These are phyloP conservation scores for Venturia nashicola DNA, from an alignment of 2,329 filamentous ascomycete genomes.

Conservation along the genomic window DNA sequence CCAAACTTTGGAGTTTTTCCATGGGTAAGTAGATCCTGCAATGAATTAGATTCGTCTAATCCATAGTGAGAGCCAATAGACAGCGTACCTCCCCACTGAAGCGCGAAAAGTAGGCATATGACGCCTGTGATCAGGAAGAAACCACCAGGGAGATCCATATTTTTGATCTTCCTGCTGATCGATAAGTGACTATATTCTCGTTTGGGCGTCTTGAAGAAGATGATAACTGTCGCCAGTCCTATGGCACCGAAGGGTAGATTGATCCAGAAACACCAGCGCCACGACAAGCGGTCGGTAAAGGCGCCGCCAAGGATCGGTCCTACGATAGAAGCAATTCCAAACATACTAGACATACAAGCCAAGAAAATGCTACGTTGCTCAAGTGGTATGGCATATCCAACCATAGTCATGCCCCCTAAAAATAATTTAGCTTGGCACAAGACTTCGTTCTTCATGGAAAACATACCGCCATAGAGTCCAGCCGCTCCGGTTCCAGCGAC, in stretches of 20 bases:
- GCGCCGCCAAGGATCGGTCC: conserved; percentile 32
- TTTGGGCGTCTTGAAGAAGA: conserved; percentile 27
- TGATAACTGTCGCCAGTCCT: conserved; percentile 23
- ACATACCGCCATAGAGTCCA: conserved; percentile 22
- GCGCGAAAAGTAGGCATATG: conserved; percentile 29
- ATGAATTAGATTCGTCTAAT: neutral
- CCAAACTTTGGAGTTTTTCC: conserved; percentile 16
- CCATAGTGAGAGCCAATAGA: neutral
- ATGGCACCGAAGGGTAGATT: conserved; percentile 33
- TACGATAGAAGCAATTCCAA: conserved; percentile 25
- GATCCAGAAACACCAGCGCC: conserved; percentile 26
- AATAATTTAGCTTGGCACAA: conserved; percentile 13
- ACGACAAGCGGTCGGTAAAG: conserved; percentile 25
- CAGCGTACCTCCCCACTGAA: conserved; percentile 31
- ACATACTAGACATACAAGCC: conserved; percentile 22
- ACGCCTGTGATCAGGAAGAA: conserved; percentile 26
- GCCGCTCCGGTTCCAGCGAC: conserved; percentile 13
- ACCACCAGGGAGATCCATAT: conserved; percentile 31
- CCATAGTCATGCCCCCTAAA: conserved; percentile 39
- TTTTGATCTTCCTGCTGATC: neutral
- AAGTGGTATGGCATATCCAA: conserved; percentile 31
- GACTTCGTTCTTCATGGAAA: conserved; percentile 23
- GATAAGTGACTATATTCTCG: conserved; percentile 1
- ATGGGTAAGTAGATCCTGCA: conserved; percentile 21
- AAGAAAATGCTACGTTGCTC: conserved; percentile 30